A percentile compares a stretch with the other conserved stretches of the same genome.
Evolutionary conservation across 2,329 filamentous ascomycete genomes (phyloP).

Genomic region (Penicillium aurantiogriseum): DNA sequence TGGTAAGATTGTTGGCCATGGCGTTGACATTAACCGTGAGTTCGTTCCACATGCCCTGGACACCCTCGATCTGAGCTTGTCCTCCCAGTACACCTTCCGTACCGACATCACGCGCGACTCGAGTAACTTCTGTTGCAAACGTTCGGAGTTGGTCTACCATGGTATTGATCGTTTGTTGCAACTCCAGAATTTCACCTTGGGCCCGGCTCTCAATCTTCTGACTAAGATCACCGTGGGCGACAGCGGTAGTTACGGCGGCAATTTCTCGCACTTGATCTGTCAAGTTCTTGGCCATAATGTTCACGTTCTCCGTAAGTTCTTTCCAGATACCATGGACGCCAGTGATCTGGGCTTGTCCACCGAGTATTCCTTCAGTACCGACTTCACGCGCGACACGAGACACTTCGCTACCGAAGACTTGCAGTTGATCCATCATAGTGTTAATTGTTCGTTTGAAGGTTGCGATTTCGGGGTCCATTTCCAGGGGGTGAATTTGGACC

Average conservation of each 20-base stretch:
- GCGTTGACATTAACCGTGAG: slow-evolving; percentile 82
- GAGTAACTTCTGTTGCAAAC: slow-evolving; percentile 79
- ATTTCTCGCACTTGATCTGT: slow-evolving; percentile 85
- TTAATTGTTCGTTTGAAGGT: slow-evolving; percentile 98
- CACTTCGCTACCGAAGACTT: slow-evolving; percentile 94
- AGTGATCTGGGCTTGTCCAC: slow-evolving; percentile 88
- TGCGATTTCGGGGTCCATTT: slow-evolving; percentile 97
- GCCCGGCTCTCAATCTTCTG: slow-evolving; percentile 81
- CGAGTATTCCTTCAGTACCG: slow-evolving; percentile 90
- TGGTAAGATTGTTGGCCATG: slow-evolving; percentile 84
- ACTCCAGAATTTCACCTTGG: slow-evolving; percentile 75
- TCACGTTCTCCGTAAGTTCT: slow-evolving; percentile 87
- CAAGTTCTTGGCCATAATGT: slow-evolving; percentile 79
- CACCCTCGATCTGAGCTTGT: slow-evolving; percentile 78
- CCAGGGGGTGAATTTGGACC: slow-evolving; percentile 89
- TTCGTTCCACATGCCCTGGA: slow-evolving; percentile 87
- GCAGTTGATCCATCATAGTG: slow-evolving; percentile 97
- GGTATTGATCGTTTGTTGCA: slow-evolving; percentile 84
- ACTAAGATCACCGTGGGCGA: slow-evolving; percentile 77
- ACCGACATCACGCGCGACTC: slow-evolving; percentile 78
- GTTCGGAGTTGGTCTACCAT: slow-evolving; percentile 85
- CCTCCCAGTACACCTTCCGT: slow-evolving; percentile 80
- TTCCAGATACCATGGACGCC: slow-evolving; percentile 98
- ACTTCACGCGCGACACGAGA: slow-evolving; percentile 92
- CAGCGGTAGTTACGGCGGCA: slow-evolving; percentile 77